Evolutionary conservation across 2,329 filamentous ascomycete genomes (phyloP).

Genomic region (Apiospora saccharicola): DNA sequence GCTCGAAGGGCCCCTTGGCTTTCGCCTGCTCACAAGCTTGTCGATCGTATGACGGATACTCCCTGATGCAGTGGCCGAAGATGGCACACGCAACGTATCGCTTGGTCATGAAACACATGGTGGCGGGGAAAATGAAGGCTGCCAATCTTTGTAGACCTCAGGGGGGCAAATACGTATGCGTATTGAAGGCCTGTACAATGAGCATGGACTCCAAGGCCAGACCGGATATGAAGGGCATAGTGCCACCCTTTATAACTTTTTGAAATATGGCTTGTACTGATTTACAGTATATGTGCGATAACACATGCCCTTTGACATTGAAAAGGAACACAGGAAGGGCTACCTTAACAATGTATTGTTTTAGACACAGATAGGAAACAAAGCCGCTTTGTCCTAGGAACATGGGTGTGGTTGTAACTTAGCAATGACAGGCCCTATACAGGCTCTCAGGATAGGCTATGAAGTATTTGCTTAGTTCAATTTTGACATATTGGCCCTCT

Average conservation of each 20-base stretch:
- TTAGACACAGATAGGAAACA: neutral
- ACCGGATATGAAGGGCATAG: too few species aligned
- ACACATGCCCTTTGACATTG: neutral
- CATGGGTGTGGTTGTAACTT: neutral
- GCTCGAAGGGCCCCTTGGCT: neutral
- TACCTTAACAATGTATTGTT: neutral
- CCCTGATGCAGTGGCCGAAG: constrained; percentile 24
- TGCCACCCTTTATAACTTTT: neutral
- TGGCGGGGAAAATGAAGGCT: neutral
- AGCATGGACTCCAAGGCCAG: neutral
- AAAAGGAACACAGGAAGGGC: neutral
- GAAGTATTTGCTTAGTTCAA: too few species aligned
- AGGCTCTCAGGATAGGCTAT: neutral
- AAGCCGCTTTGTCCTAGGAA: neutral
- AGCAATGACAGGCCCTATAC: neutral
- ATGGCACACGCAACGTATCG: constrained; percentile 21
- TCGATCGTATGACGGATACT: neutral
- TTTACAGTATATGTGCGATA: neutral
- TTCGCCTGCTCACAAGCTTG: constrained; percentile 20
- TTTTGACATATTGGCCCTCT: too few species aligned
- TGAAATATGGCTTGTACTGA: too few species aligned
- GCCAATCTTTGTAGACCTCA: too few species aligned
- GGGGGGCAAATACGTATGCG: neutral
- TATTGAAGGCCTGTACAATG: neutral
- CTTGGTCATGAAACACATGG: constrained; percentile 26